These are phyloP conservation scores for Thalassiosira sp. DNA, from an alignment of 352 stramenopile genomes.

Conservation along the genomic window DNA sequence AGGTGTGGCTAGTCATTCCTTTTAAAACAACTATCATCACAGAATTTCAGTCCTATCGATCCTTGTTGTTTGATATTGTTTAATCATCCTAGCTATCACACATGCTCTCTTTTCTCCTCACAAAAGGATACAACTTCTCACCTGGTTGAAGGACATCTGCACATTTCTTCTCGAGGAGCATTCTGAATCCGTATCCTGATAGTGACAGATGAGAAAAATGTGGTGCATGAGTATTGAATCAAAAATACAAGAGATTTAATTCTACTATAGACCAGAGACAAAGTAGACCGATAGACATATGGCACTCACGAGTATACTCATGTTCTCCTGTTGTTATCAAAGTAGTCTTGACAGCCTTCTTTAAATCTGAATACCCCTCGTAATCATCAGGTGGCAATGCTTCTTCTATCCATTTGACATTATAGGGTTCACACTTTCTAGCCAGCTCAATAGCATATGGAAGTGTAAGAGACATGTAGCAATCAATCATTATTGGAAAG, in stretches of 20 bases:
- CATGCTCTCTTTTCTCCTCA: too few species aligned
- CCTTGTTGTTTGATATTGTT: conserved; percentile 42
- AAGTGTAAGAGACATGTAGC: conserved; percentile 68
- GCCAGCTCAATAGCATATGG: conserved; percentile 69
- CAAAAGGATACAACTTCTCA: too few species aligned
- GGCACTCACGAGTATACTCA: conserved; percentile 38
- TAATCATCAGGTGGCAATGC: conserved; percentile 68
- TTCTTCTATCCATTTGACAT: conserved; percentile 77
- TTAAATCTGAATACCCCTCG: conserved; percentile 64
- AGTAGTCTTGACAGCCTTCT: conserved; percentile 51
- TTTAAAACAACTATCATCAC: conserved; percentile 21
- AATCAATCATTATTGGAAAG: conserved; percentile 72
- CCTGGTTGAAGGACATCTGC: conserved; percentile 74
- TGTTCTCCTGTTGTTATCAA: conserved; percentile 73
- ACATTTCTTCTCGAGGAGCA: conserved; percentile 65
- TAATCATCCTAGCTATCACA: conserved; percentile 38
- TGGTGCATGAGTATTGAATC: not conserved
- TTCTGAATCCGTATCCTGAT: conserved; percentile 61
- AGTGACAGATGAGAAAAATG: not conserved
- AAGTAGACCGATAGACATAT: too few species aligned
- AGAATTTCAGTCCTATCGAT: conserved; percentile 53
- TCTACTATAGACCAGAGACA: too few species aligned
- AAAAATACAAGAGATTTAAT: conserved; percentile 3
- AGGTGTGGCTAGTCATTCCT: conserved; percentile 43
- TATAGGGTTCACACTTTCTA: conserved; percentile 52